Conservation (phyloP, 805 yeast genomes). For the Alloascoidea hylecoeti region DNA sequence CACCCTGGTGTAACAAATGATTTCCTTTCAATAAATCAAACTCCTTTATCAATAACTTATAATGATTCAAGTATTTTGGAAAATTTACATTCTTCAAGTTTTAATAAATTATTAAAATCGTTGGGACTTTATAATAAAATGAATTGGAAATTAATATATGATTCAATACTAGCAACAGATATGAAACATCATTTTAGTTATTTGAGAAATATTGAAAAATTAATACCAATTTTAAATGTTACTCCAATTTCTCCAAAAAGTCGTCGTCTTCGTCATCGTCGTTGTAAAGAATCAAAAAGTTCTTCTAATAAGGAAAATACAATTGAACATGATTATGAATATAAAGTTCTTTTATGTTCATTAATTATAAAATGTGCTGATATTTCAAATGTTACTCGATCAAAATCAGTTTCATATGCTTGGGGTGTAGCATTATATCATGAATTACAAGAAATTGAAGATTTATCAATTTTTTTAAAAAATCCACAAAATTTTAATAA, state of each 20-base stretch:
- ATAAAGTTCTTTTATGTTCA: constrained; percentile 34
- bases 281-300: neutral
- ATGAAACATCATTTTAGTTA: constrained; percentile 82
- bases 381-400: constrained; percentile 84
- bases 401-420: constrained; percentile 56
- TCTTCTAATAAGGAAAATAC: neutral
- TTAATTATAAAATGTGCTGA: constrained; percentile 88
- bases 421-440: constrained; percentile 78
- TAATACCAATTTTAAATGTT: constrained; percentile 1
- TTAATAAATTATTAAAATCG: constrained; percentile 32
- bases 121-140: too few species aligned
- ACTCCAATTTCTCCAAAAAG: constrained; percentile 3
- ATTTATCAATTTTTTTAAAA: constrained; percentile 26
- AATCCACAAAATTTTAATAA: constrained; percentile 4
- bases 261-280: too few species aligned
- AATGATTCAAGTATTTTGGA: constrained; percentile 64
- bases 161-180: constrained; percentile 65
- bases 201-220: constrained; percentile 25
- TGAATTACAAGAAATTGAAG: constrained; percentile 60
- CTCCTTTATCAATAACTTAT: constrained; percentile 53
- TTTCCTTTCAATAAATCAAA: constrained; percentile 38
- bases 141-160: constrained; percentile 28
- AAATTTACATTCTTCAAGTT: constrained; percentile 63
- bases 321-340: constrained; percentile 1
- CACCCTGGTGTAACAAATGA: constrained; percentile 91